These are phyloP conservation scores for Aureobasidium sp. DNA, from an alignment of 2,329 filamentous ascomycete genomes.

Conservation along the genomic window DNA sequence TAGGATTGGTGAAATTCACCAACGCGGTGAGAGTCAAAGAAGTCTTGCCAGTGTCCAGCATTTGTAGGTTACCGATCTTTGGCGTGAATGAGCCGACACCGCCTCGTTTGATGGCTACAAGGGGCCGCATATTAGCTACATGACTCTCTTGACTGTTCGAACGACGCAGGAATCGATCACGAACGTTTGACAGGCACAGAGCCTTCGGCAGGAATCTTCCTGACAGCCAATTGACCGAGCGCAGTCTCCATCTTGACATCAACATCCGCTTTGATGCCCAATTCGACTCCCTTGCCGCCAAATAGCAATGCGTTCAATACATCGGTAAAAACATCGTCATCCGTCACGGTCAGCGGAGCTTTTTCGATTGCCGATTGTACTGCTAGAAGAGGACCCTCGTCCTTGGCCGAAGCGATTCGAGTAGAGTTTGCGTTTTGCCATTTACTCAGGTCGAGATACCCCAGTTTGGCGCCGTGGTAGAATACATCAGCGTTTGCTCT, in stretches of 20 bases:
- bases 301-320: conserved; percentile 78
- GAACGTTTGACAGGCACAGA: conserved; percentile 88
- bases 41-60: conserved; percentile 64
- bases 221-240: conserved; percentile 72
- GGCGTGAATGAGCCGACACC: conserved; percentile 51
- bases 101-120: conserved; percentile 23
- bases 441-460: conserved; percentile 66
- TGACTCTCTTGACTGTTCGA: conserved; percentile 10
- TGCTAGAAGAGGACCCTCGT: conserved; percentile 55
- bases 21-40: conserved; percentile 64
- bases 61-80: conserved; percentile 61
- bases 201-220: conserved; percentile 76
- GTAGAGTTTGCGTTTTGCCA: conserved; percentile 84
- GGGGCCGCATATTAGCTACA: conserved; percentile 28
- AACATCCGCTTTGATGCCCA: conserved; percentile 72
- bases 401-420: conserved; percentile 48
- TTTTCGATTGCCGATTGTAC: conserved; percentile 72
- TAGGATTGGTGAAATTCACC: conserved; percentile 86
- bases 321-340: conserved; percentile 70
- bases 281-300: conserved; percentile 58
- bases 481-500: conserved; percentile 72
- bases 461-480: conserved; percentile 71
- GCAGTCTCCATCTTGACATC: conserved; percentile 77
- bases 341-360: conserved; percentile 74
- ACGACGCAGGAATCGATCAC: conserved; percentile 38